These are phyloP conservation scores for Botryosphaeria dothidea DNA, from an alignment of 2,329 filamentous ascomycete species.

Conservation along the genomic window DNA sequence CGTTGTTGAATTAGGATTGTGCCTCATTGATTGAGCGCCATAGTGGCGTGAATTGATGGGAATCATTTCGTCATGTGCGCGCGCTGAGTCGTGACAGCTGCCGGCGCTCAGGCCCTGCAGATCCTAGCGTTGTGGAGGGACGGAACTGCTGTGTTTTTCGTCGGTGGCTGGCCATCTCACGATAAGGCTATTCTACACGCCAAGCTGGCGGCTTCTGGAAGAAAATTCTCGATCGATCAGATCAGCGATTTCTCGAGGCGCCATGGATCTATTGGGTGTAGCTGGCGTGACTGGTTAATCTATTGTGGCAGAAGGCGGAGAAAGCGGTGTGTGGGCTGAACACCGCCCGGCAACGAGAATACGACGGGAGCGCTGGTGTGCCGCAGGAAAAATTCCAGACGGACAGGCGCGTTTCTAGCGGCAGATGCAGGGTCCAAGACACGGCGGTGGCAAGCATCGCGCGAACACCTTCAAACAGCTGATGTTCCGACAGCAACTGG, in stretches of 20 bases:
- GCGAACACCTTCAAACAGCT: neutral
- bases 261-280: neutral
- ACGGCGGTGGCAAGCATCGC: neutral
- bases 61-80: constrained; percentile 1
- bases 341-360: neutral
- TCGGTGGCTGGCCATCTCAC: neutral
- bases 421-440: neutral
- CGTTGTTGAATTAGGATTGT: neutral
- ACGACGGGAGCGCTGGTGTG: too few relatives aligned
- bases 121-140: neutral
- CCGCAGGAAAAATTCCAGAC: neutral
- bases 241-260: neutral
- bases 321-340: constrained; percentile 5
- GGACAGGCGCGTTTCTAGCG: neutral
- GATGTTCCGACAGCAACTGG: neutral
- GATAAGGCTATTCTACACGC: neutral
- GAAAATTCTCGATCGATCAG: neutral
- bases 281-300: constrained; percentile 11
- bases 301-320: constrained; percentile 7
- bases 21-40: too few relatives aligned
- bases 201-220: neutral
- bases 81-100: neutral
- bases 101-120: constrained; percentile 4
- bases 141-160: neutral
- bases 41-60: neutral